A percentile compares a stretch with the other conserved stretches of the same genome.
Evolutionary conservation across 257 asterid species (phyloP).

Genomic region (Oldenlandia corymbosa): DNA sequence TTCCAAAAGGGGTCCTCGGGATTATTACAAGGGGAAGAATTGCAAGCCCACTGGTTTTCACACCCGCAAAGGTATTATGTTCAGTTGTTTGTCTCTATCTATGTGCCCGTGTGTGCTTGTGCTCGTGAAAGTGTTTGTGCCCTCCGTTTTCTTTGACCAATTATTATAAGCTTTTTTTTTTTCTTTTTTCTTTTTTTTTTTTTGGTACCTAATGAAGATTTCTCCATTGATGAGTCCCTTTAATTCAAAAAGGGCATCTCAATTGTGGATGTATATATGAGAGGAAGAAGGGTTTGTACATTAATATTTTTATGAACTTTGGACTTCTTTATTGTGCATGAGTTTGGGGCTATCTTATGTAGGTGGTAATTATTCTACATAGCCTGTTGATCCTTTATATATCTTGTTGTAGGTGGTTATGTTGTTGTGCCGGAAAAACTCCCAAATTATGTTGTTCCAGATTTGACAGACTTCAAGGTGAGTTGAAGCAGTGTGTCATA

Average conservation of each 20-base stretch:
- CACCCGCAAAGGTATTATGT: slow-evolving; percentile 76
- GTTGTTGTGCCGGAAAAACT: slow-evolving; percentile 68
- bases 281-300: too few species aligned
- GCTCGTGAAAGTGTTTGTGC: not conserved
- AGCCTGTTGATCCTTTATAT: not conserved
- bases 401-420: slow-evolving; percentile 53
- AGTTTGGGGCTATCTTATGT: too few species aligned
- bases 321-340: not conserved
- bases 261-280: not conserved
- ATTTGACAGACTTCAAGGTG: slow-evolving; percentile 81
- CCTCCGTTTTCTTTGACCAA: not conserved
- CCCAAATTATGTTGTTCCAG: slow-evolving; percentile 82
- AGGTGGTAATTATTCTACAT: not conserved
- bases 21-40: slow-evolving; percentile 78
- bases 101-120: too few species aligned
- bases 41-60: slow-evolving; percentile 93
- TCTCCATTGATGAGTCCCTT: too few species aligned
- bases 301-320: too few species aligned
- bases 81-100: not conserved
- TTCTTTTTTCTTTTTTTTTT: too few species aligned
- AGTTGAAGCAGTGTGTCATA: not conserved
- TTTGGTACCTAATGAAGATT: too few species aligned
- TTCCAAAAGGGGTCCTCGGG: slow-evolving; percentile 55
- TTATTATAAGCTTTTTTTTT: not conserved
- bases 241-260: too few species aligned